These are phyloP conservation scores for Mrakia blollopis DNA, from an alignment of 768 basidiomycete genomes.

Conservation along the genomic window DNA sequence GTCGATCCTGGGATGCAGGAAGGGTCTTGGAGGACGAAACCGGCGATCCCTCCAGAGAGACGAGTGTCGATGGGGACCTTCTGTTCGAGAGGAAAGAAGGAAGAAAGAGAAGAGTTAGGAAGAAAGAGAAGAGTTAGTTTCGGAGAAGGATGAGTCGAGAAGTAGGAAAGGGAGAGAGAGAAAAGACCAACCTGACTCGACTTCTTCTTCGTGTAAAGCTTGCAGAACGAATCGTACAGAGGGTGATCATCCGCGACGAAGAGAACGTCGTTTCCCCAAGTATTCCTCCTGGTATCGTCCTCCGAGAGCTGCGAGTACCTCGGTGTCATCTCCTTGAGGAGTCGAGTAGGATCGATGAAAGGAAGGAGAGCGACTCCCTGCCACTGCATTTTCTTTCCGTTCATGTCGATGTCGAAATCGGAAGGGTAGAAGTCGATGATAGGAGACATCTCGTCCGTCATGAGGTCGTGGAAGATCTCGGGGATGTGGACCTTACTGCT, in stretches of 20 bases:
- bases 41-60: conserved; percentile 72
- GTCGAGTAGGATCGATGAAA: conserved; percentile 81
- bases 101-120: background rate
- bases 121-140: background rate
- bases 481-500: conserved; percentile 83
- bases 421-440: conserved; percentile 94
- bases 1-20: conserved; percentile 88
- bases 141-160: background rate
- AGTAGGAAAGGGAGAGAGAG: background rate
- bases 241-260: conserved; percentile 79
- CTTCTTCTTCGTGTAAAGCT: conserved; percentile 84
- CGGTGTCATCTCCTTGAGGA: conserved; percentile 75
- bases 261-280: conserved; percentile 74
- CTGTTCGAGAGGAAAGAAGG: conserved; percentile 47
- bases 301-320: conserved; percentile 59
- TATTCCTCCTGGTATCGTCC: conserved; percentile 77
- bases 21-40: conserved; percentile 73
- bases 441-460: conserved; percentile 79
- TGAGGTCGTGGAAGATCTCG: conserved; percentile 72
- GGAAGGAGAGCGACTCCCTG: conserved; percentile 95
- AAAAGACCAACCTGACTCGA: conserved; percentile 57
- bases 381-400: conserved; percentile 99
- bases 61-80: conserved; percentile 64
- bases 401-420: conserved; percentile 96
- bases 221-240: conserved; percentile 80